Conservation (phyloP, 2,329 filamentous ascomycete species). For the Talaromyces marneffei region DNA sequence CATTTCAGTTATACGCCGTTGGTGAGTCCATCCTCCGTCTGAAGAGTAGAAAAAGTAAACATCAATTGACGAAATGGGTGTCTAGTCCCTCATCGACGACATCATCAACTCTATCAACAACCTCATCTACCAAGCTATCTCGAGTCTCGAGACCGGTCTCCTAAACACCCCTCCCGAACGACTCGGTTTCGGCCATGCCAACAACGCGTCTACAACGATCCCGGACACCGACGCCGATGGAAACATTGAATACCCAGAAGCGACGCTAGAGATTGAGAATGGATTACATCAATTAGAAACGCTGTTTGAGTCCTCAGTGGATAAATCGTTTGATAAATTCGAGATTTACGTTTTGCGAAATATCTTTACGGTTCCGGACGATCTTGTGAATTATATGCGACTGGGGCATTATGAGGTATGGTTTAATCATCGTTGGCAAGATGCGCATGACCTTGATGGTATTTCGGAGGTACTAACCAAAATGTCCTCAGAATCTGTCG, state of each 20-base stretch:
- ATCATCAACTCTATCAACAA: slow-evolving; percentile 97
- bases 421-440: background rate
- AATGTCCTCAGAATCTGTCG: slow-evolving; percentile 29
- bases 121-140: slow-evolving; percentile 81
- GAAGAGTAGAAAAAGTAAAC: background rate
- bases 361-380: slow-evolving; percentile 66
- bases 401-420: slow-evolving; percentile 76
- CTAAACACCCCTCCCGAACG: slow-evolving; percentile 64
- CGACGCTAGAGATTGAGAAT: slow-evolving; percentile 72
- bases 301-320: slow-evolving; percentile 70
- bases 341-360: slow-evolving; percentile 89
- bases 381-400: slow-evolving; percentile 69
- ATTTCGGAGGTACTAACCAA: background rate
- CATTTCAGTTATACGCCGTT: slow-evolving; percentile 93
- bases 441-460: background rate
- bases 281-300: slow-evolving; percentile 82
- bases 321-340: slow-evolving; percentile 79
- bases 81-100: slow-evolving; percentile 86
- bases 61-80: slow-evolving; percentile 5
- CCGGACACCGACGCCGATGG: slow-evolving; percentile 44
- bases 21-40: slow-evolving; percentile 47
- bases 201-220: slow-evolving; percentile 40
- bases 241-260: slow-evolving; percentile 44
- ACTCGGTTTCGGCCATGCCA: slow-evolving; percentile 66
- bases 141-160: slow-evolving; percentile 78